These are phyloP conservation scores for Coemansia aciculifera DNA, from an alignment of 192 early-diverging fungal species.

Conservation along the genomic window DNA sequence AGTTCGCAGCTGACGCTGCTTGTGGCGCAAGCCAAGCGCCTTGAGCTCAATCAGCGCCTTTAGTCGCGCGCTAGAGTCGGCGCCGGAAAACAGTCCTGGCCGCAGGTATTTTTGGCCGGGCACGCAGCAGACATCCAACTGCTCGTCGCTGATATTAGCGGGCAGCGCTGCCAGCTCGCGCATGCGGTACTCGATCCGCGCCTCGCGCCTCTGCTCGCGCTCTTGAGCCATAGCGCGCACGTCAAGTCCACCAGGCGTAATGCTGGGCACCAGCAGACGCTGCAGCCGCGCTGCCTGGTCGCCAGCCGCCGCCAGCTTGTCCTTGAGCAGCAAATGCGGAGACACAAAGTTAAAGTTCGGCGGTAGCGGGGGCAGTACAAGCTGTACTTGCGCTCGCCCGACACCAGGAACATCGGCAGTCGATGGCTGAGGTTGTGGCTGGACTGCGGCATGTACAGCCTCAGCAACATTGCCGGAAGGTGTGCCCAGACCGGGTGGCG, in stretches of 20 bases:
- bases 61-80: slow-evolving; percentile 62
- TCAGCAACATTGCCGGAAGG: slow-evolving; percentile 59
- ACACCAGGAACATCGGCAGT: neutral
- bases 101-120: slow-evolving; percentile 21
- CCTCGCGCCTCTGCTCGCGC: slow-evolving; percentile 71
- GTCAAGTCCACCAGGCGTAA: slow-evolving; percentile 79
- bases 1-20: slow-evolving; percentile 74
- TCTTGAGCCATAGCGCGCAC: slow-evolving; percentile 72
- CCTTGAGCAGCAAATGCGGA: slow-evolving; percentile 62
- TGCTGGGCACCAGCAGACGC: slow-evolving; percentile 70
- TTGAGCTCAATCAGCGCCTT: slow-evolving; percentile 88
- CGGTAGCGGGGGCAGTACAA: slow-evolving; percentile 38
- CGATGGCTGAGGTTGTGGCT: slow-evolving; percentile 5
- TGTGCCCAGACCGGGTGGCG: slow-evolving; percentile 34
- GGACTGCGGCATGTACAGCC: slow-evolving; percentile 45
- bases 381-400: slow-evolving; percentile 27
- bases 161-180: slow-evolving; percentile 72
- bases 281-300: slow-evolving; percentile 59
- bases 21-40: slow-evolving; percentile 72
- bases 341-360: slow-evolving; percentile 45
- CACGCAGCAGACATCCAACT: slow-evolving; percentile 16
- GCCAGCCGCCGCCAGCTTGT: slow-evolving; percentile 54
- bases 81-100: slow-evolving; percentile 26
- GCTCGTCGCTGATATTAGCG: slow-evolving; percentile 64
- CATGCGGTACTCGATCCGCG: slow-evolving; percentile 77